Evolutionary conservation across 75 land plant genomes (phyloP).

Genomic region (Picea glauca): DNA sequence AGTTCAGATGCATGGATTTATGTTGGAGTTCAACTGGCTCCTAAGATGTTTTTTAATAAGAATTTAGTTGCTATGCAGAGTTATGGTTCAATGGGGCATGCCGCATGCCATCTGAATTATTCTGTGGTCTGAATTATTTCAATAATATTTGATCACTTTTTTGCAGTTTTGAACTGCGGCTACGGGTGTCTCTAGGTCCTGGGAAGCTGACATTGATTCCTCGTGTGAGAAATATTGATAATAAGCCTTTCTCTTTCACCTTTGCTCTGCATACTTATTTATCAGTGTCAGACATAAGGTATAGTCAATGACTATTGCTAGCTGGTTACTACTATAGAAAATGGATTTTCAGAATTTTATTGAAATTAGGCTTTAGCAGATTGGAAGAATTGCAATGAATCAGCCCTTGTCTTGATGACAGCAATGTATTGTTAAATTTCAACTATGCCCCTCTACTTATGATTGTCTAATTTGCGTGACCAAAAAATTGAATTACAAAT

Average conservation of each 20-base stretch:
- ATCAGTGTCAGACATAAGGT: slow-evolving; percentile 45
- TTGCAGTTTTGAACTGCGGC: slow-evolving; percentile 43
- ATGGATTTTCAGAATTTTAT: not conserved
- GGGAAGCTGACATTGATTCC: slow-evolving; percentile 29
- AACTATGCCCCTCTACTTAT: not conserved
- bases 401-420: not conserved
- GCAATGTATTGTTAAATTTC: not conserved
- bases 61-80: slow-evolving; percentile 1
- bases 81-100: not conserved
- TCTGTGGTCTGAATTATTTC: not conserved
- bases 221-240: slow-evolving; percentile 32
- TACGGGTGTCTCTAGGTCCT: slow-evolving; percentile 28
- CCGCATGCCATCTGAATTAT: not conserved
- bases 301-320: not conserved
- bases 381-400: not conserved
- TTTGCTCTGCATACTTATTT: slow-evolving; percentile 39
- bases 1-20: not conserved
- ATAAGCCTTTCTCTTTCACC: slow-evolving; percentile 33
- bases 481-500: not conserved
- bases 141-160: not conserved
- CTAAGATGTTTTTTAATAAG: not conserved
- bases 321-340: not conserved
- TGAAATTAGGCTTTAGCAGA: not conserved
- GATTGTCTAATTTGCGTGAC: not conserved
- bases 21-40: not conserved